Percentiles rank a stretch among this genome's conserved stretches.
These are phyloP conservation scores for Epichloe coenophiala DNA, from an alignment of 2,329 filamentous ascomycete species.

Conservation along the genomic window DNA sequence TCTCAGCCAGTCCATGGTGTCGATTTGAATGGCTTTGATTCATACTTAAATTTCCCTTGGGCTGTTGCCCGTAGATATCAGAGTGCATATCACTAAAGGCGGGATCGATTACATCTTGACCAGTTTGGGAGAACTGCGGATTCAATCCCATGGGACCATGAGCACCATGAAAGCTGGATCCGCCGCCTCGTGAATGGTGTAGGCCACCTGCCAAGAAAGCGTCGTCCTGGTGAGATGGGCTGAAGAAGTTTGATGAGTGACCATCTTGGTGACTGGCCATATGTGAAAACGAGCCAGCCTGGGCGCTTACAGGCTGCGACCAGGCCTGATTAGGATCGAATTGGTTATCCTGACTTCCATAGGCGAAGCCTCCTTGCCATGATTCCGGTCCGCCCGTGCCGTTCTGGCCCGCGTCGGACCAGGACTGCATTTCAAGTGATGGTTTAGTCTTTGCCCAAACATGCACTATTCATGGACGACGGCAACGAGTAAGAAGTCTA, in stretches of 20 bases:
- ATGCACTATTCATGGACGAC: slow-evolving; percentile 10
- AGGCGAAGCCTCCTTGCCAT: slow-evolving; percentile 23
- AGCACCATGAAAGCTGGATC: slow-evolving; percentile 17
- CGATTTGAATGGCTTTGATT: slow-evolving; percentile 17
- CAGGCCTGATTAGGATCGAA: slow-evolving; percentile 26
- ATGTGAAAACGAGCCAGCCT: slow-evolving; percentile 19
- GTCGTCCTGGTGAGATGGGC: slow-evolving; percentile 18
- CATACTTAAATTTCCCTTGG: slow-evolving; percentile 15
- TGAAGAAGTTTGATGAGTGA: slow-evolving; percentile 21
- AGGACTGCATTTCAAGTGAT: slow-evolving; percentile 26
- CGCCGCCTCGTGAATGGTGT: slow-evolving; percentile 15
- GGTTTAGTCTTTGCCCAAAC: slow-evolving; percentile 10
- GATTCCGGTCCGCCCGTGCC: slow-evolving; percentile 22
- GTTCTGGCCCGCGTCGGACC: slow-evolving; percentile 23
- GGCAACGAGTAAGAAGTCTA: slow-evolving; percentile 9
- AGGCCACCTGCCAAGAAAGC: slow-evolving; percentile 19
- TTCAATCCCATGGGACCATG: slow-evolving; percentile 19
- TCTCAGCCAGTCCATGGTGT: slow-evolving; percentile 14
- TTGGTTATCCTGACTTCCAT: slow-evolving; percentile 20
- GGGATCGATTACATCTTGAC: slow-evolving; percentile 24
- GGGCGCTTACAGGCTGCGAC: slow-evolving; percentile 22
- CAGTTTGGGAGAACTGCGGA: slow-evolving; percentile 21
- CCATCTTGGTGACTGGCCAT: slow-evolving; percentile 16
- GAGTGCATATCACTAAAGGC: slow-evolving; percentile 23
- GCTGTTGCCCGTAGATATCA: slow-evolving; percentile 24